Base-by-base conservation (phyloP, 305 asterid species). In the Rubia tinctorum region DNA sequence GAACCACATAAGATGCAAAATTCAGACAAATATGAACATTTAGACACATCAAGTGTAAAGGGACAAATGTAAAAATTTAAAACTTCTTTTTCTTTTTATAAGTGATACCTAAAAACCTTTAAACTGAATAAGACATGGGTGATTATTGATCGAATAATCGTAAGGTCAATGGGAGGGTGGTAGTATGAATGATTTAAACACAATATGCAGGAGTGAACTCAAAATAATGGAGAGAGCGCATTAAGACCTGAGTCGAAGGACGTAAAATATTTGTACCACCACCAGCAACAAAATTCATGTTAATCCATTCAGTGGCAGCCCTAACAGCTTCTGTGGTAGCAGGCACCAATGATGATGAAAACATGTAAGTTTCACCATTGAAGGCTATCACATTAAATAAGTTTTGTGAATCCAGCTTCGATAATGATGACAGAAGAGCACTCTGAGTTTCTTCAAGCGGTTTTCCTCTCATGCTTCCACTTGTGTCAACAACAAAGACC, bases 381-480 rank as follows among this genome's bases (percentile, higher is more conserved):
- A 95, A 95, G 44, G 97, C 98, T 71, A 95, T 82, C n/a, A 95
- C 81, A 77, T 78, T 87, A 76, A 95, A 95, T 69, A 77, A 62
- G 80, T 92, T 98, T 75, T 81, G 79, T 39, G 90, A 82, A 45
- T 84, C 85, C 73, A 95, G 96, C 85, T 89, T 89, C 11, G 85
- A 79, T 30, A 95, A 90, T 18, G 97, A 92, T 20, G 86, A 77
- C 80, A 84, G 76, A 58, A 95, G 88, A 53, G 90, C 97, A 80
- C n/a, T 81, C 88, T 89, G 90, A 78, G 90, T 85, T 76, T 87
- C 90, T 73, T 95, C 96, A 59, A 95, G 87, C 22, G 84, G 88
- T 78, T 83, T 89, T 65, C 89, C 98, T 82, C 80, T 85, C 99
- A 90, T 95, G 88, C 99, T 95, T 74, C 94, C 95, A 81, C 99